A percentile compares a stretch with the other conserved stretches of the same genome.
Conservation (phyloP, 2,329 filamentous ascomycete genomes). For the Stachybotrys chlorohalonatus region DNA sequence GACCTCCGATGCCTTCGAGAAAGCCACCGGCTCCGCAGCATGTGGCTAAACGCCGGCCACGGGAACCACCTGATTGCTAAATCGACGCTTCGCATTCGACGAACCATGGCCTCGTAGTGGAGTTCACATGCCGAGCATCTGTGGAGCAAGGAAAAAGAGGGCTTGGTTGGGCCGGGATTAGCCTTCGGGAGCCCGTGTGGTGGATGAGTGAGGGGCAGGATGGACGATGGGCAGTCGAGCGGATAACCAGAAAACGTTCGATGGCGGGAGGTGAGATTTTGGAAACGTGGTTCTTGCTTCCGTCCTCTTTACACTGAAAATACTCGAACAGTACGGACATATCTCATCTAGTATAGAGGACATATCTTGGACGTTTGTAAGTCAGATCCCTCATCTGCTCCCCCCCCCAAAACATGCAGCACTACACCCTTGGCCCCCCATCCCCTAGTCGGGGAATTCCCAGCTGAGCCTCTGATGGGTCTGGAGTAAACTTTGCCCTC, state of each 20-base stretch:
- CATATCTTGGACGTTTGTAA: neutral
- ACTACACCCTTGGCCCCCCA: neutral
- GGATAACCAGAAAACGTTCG: neutral
- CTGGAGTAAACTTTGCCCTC: no score
- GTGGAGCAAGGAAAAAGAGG: neutral
- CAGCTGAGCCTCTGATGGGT: no score
- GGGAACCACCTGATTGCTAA: conserved; percentile 12
- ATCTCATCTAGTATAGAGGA: no score
- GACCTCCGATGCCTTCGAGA: neutral
- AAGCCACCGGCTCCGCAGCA: neutral
- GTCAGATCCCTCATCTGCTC: neutral
- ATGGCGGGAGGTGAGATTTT: neutral
- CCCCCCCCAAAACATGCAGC: neutral
- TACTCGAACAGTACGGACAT: no score
- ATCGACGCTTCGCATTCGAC: conserved; percentile 13
- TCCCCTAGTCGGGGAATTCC: neutral
- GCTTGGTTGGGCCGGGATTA: neutral
- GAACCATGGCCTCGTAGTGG: conserved; percentile 6
- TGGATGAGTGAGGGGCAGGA: neutral
- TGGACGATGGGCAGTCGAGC: neutral
- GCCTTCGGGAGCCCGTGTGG: neutral
- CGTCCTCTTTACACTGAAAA: neutral
- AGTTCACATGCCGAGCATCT: neutral
- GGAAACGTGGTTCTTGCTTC: neutral
- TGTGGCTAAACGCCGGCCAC: conserved; percentile 1